Percentiles rank a stretch among this genome's conserved stretches.
Evolutionary conservation across 202 grass and related monocot species (phyloP).

Genomic region (Schoenoplectus tabernaemontani): DNA sequence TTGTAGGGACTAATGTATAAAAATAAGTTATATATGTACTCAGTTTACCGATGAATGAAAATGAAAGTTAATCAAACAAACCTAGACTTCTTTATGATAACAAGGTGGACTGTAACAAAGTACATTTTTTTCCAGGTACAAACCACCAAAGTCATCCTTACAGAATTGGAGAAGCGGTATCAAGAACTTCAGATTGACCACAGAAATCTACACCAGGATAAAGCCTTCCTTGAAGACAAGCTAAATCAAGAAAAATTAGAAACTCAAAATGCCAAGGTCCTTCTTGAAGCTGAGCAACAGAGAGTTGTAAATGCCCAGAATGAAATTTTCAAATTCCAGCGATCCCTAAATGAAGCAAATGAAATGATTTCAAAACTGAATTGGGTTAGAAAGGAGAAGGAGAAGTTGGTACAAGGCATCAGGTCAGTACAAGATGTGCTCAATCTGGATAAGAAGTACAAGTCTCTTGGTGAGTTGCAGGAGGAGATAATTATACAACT

Average conservation of each 20-base stretch:
- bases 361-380: slow-evolving; percentile 43
- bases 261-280: slow-evolving; percentile 34
- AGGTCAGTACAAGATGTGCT: slow-evolving; percentile 53
- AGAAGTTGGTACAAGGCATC: slow-evolving; percentile 56
- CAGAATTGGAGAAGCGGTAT: slow-evolving; percentile 55
- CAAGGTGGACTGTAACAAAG: background rate
- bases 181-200: slow-evolving; percentile 50
- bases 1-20: too few relatives aligned
- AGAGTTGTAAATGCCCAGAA: slow-evolving; percentile 51
- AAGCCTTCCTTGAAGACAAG: slow-evolving; percentile 43
- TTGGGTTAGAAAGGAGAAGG: slow-evolving; percentile 38
- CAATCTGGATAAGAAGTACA: slow-evolving; percentile 66
- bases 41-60: too few relatives aligned
- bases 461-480: slow-evolving; percentile 54
- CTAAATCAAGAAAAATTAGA: slow-evolving; percentile 40
- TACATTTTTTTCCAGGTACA: slow-evolving; percentile 46
- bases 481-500: slow-evolving; percentile 81
- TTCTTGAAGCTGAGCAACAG: slow-evolving; percentile 53
- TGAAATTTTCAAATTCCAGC: slow-evolving; percentile 67
- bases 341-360: slow-evolving; percentile 63
- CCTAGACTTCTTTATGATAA: too few relatives aligned
- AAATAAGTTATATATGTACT: too few relatives aligned
- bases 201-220: slow-evolving; percentile 65
- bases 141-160: slow-evolving; percentile 41
- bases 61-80: too few relatives aligned